Percentiles rank a stretch among this genome's conserved stretches.
Conservation (phyloP, 1,284 basidiomycete species). For the Sanguinoderma infundibulare region DNA sequence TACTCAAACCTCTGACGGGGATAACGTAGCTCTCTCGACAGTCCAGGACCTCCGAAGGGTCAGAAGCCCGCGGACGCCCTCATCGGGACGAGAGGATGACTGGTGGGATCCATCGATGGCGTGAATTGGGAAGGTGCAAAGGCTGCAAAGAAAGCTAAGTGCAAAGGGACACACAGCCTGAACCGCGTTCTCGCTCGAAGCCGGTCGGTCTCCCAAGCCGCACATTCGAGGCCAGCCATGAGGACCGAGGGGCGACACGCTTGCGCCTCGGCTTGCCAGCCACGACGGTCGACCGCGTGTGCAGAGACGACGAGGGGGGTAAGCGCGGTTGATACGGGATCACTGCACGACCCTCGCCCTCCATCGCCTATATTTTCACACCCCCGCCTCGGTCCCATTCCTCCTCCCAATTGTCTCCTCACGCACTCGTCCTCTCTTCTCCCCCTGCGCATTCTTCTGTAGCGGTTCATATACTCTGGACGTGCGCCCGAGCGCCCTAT, state of each 20-base stretch:
- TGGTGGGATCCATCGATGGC: slow-evolving; percentile 18
- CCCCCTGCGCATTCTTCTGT: slow-evolving; percentile 4
- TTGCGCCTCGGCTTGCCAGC: neutral
- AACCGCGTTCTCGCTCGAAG: neutral
- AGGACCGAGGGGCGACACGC: slow-evolving; percentile 7
- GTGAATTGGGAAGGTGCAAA: slow-evolving; percentile 19
- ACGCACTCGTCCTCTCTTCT: neutral
- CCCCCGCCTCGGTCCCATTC: slow-evolving; percentile 11
- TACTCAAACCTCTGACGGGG: neutral
- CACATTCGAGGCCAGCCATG: slow-evolving; percentile 19
- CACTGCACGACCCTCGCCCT: slow-evolving; percentile 19
- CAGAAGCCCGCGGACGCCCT: neutral
- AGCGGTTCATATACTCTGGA: slow-evolving; percentile 5
- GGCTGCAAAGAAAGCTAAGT: slow-evolving; percentile 10
- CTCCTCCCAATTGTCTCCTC: slow-evolving; percentile 18
- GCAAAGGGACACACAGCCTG: slow-evolving; percentile 13
- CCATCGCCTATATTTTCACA: slow-evolving; percentile 28
- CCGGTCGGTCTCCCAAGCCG: slow-evolving; percentile 6
- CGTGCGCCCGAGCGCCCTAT: slow-evolving; percentile 21
- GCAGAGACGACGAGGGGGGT: neutral
- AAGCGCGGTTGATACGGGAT: slow-evolving; percentile 24
- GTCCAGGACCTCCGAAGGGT: slow-evolving; percentile 10
- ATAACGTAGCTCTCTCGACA: slow-evolving; percentile 3
- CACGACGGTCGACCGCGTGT: neutral
- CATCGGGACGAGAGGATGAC: slow-evolving; percentile 1